These are phyloP conservation scores for Plasmodium vivax DNA, from an alignment of 169 alveolate species.

Conservation along the genomic window DNA sequence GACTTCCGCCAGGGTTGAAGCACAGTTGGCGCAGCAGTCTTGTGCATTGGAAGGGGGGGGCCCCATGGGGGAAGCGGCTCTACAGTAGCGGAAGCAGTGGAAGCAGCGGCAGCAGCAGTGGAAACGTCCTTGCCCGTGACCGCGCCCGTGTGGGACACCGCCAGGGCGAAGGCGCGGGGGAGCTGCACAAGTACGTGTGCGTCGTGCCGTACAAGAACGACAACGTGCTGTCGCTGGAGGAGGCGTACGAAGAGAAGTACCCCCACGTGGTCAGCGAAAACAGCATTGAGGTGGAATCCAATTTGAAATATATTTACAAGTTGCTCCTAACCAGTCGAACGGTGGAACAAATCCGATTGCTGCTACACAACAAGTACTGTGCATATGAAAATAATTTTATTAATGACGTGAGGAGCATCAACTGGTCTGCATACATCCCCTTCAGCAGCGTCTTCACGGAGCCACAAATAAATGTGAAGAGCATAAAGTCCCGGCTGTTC, in stretches of 20 bases:
- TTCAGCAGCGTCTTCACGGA: constrained; percentile 36
- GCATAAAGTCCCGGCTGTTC: constrained; percentile 49
- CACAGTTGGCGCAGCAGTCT: background rate
- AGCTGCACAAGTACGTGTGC: constrained; percentile 33
- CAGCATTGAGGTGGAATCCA: constrained; percentile 61
- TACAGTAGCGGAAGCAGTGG: background rate
- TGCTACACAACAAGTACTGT: constrained; percentile 38
- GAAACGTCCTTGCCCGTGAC: too few species aligned
- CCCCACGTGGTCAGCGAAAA: constrained; percentile 42
- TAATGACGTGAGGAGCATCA: constrained; percentile 35
- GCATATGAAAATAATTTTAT: constrained; percentile 67
- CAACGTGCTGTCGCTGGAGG: constrained; percentile 23
- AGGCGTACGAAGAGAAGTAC: constrained; percentile 17
- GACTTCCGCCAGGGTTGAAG: background rate
- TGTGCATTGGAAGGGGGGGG: background rate
- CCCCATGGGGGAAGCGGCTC: background rate
- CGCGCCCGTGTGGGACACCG: background rate
- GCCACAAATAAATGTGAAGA: constrained; percentile 45
- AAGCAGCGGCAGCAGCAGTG: background rate
- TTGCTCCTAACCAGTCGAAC: constrained; percentile 57
- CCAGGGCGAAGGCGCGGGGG: constrained; percentile 4
- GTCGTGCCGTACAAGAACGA: constrained; percentile 70
- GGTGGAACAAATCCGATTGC: constrained; percentile 59
- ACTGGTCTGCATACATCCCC: constrained; percentile 64
- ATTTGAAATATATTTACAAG: constrained; percentile 38